Conservation (phyloP, 805 yeast species). For the Yarrowia osloensis region DNA sequence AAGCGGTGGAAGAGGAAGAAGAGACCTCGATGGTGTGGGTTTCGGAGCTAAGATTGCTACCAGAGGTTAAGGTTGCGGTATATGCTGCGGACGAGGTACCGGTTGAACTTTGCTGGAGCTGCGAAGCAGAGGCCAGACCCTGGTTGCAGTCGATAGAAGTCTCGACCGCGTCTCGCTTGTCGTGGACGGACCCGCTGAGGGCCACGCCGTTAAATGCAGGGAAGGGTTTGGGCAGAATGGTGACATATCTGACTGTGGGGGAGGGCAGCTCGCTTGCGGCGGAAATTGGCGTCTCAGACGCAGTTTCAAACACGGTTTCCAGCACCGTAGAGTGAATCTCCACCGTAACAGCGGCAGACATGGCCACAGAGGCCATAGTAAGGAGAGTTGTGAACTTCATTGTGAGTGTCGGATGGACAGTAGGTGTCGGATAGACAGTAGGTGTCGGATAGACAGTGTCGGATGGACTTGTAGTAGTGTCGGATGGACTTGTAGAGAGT, state of each 20-base stretch:
- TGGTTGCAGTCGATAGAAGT: neutral
- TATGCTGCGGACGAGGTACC: constrained; percentile 10
- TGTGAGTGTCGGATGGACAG: constrained; percentile 6
- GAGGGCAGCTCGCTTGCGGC: neutral
- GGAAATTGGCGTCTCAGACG: neutral
- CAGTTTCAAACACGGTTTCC: constrained; percentile 1
- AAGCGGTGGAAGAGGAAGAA: neutral
- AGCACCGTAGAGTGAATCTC: constrained; percentile 23
- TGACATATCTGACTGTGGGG: constrained; percentile 11
- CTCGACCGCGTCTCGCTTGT: neutral
- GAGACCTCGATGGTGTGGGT: neutral
- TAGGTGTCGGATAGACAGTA: neutral
- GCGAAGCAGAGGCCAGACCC: neutral
- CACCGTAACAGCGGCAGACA: neutral
- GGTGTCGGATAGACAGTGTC: constrained; percentile 3
- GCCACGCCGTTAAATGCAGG: constrained; percentile 24
- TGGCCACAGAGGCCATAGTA: neutral
- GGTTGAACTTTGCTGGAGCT: neutral
- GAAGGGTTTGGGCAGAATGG: constrained; percentile 14
- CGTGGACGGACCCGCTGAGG: neutral
- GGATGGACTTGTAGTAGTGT: constrained; percentile 13
- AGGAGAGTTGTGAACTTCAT: constrained; percentile 15
- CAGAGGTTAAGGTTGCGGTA: constrained; percentile 17
- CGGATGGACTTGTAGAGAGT: neutral
- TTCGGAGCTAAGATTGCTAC: constrained; percentile 23